Conservation (phyloP, 148 eudicot genomes). For the Nyssa sinensis region DNA sequence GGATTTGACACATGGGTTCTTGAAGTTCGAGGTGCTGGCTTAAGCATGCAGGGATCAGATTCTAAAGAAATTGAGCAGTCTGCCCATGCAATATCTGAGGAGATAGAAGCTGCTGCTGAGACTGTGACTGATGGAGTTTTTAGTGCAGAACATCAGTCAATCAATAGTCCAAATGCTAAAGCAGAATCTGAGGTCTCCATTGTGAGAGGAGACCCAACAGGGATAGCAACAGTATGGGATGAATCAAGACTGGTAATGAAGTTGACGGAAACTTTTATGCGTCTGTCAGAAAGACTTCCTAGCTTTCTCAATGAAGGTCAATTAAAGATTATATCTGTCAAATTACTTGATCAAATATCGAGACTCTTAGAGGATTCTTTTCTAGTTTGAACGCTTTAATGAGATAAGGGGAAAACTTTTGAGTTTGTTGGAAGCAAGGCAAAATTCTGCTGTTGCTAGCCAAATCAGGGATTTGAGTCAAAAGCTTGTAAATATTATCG, state of each 20-base stretch:
- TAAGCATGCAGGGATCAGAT: conserved; percentile 62
- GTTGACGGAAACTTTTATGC: conserved; percentile 76
- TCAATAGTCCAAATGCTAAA: conserved; percentile 22
- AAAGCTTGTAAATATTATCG: conserved; percentile 76
- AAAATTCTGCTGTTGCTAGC: conserved; percentile 54
- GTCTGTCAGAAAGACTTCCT: conserved; percentile 71
- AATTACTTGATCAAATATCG: conserved; percentile 81
- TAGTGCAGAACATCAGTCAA: conserved; percentile 27
- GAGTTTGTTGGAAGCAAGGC: conserved; percentile 66
- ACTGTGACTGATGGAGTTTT: conserved; percentile 43
- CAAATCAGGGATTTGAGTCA: conserved; percentile 84
- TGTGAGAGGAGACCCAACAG: conserved; percentile 40
- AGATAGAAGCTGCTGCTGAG: conserved; percentile 68
- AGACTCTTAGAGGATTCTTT: conserved; percentile 68
- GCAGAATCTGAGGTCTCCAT: conserved; percentile 34
- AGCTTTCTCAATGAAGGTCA: conserved; percentile 86
- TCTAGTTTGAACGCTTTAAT: conserved; percentile 56
- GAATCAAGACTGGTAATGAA: conserved; percentile 67
- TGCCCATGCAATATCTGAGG: conserved; percentile 58
- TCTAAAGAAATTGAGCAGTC: conserved; percentile 56
- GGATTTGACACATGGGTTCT: conserved; percentile 99
- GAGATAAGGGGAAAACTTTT: conserved; percentile 61
- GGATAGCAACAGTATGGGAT: conserved; percentile 58
- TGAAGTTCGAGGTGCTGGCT: conserved; percentile 96
- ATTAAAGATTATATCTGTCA: conserved; percentile 58